Conservation (phyloP, 129 eudicot species). For the Helianthus annuus region DNA sequence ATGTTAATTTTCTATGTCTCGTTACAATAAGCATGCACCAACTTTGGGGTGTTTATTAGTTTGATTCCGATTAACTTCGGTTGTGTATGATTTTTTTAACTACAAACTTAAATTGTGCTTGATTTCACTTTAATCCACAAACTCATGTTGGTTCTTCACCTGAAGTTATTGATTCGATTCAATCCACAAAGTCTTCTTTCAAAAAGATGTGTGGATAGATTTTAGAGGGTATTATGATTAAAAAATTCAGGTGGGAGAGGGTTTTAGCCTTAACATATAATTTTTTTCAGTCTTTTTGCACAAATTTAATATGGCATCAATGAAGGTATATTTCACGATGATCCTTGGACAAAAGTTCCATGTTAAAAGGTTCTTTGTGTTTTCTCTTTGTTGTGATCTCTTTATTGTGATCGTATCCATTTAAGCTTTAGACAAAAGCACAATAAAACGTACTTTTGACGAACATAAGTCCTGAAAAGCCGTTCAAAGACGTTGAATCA, state of each 20-base stretch:
- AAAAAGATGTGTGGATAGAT: no score
- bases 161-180: no score
- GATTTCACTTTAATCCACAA: no score
- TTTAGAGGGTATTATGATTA: no score
- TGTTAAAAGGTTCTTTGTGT: constrained; percentile 2
- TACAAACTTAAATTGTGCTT: no score
- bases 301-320: background rate
- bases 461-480: constrained; percentile 8
- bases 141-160: no score
- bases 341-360: constrained; percentile 4
- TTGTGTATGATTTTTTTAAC: no score
- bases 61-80: background rate
- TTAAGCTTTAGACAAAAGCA: constrained; percentile 19
- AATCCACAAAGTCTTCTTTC: no score
- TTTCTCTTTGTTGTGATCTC: constrained; percentile 31
- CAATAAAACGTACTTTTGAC: constrained; percentile 16
- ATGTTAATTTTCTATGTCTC: no score
- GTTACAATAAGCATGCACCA: no score
- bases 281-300: background rate
- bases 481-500: constrained; percentile 20
- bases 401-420: background rate
- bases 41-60: background rate
- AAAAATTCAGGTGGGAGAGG: no score
- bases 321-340: constrained; percentile 17
- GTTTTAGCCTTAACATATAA: no score